phyloP scores from a whole-genome alignment of 257 asterid genomes.

The Nicotiana tomentosiformis region DNA sequence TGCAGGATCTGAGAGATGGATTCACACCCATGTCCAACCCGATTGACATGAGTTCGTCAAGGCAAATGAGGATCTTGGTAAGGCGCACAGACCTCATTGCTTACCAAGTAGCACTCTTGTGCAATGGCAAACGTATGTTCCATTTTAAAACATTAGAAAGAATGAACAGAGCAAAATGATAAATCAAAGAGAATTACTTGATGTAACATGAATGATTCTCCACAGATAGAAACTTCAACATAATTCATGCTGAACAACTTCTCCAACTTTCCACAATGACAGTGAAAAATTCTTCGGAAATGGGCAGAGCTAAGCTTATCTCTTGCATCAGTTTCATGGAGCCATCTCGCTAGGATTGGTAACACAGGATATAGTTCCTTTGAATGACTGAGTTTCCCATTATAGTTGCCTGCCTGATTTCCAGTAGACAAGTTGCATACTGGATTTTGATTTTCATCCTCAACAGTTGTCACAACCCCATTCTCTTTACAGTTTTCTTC shows the following conservation, averaged over 20 bases:
- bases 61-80: slow-evolving; percentile 5
- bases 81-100: neutral
- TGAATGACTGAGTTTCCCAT: slow-evolving; percentile 17
- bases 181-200: slow-evolving; percentile 49
- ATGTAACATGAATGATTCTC: slow-evolving; percentile 98
- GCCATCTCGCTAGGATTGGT: slow-evolving; percentile 72
- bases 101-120: neutral
- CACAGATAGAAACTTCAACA: slow-evolving; percentile 72
- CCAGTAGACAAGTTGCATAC: neutral
- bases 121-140: neutral
- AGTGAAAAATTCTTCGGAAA: slow-evolving; percentile 74
- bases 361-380: slow-evolving; percentile 24
- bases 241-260: slow-evolving; percentile 48
- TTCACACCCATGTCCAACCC: neutral
- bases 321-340: slow-evolving; percentile 71
- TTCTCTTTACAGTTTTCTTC: slow-evolving; percentile 33
- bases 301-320: slow-evolving; percentile 76
- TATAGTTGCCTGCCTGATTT: slow-evolving; percentile 10
- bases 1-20: slow-evolving; percentile 1
- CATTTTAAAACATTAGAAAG: neutral
- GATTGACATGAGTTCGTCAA: neutral
- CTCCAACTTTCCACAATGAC: slow-evolving; percentile 74
- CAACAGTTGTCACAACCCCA: slow-evolving; percentile 23
- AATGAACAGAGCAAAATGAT: neutral
- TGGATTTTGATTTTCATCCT: slow-evolving; percentile 14